phyloP scores from a whole-genome alignment of 2,329 filamentous ascomycete species.

The Elsinoe arachidis region DNA sequence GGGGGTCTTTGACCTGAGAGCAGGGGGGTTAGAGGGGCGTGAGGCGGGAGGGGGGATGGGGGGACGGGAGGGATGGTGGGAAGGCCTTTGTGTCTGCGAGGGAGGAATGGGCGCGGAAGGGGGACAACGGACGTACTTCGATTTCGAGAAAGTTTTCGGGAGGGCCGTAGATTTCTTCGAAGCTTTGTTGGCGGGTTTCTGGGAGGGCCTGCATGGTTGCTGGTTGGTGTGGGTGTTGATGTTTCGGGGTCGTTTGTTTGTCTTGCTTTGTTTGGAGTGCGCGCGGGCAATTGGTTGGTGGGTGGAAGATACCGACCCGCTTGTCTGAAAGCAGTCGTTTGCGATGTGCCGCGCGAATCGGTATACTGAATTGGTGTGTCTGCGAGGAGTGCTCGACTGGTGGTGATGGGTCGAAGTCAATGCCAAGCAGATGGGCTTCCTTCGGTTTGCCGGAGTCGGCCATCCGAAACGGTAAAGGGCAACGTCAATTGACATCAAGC shows the following conservation, averaged over 20 bases:
- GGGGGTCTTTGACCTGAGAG: constrained; percentile 75
- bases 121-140: constrained; percentile 52
- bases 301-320: neutral
- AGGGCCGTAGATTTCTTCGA: constrained; percentile 97
- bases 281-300: neutral
- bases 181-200: constrained; percentile 76
- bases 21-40: constrained; percentile 18
- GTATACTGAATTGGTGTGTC: no score
- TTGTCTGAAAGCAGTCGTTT: neutral
- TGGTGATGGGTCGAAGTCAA: no score
- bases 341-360: no score
- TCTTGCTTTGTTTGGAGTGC: neutral
- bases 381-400: no score
- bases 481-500: no score
- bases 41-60: neutral
- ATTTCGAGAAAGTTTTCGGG: constrained; percentile 99
- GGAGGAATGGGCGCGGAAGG: constrained; percentile 7
- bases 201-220: constrained; percentile 53
- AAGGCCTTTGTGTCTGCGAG: neutral
- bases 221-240: neutral
- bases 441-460: no score
- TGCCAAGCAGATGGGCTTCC: no score
- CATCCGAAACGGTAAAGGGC: no score
- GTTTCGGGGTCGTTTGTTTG: neutral
- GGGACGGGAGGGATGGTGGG: constrained; percentile 5